These are phyloP conservation scores for Dactylis glomerata DNA, from an alignment of 176 grass and related monocot species.

Conservation along the genomic window DNA sequence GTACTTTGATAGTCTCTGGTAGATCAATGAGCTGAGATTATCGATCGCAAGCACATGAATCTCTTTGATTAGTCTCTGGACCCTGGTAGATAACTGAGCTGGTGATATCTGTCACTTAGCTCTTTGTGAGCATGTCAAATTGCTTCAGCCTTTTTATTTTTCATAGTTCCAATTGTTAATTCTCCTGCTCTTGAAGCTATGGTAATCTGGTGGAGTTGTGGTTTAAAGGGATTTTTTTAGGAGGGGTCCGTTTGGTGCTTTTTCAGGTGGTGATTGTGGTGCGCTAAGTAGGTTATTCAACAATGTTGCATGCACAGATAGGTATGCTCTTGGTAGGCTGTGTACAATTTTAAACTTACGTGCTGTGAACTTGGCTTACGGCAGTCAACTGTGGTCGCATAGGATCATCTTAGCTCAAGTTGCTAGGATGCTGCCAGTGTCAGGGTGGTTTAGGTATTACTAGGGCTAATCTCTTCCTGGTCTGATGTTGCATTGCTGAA, in stretches of 20 bases:
- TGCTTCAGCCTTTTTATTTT: not conserved
- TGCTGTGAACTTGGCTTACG: not conserved
- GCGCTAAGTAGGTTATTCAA: not conserved
- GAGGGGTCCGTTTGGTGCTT: not conserved
- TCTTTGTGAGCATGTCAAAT: not conserved
- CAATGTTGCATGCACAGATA: not conserved
- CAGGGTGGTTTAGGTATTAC: not conserved
- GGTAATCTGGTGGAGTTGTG: slow-evolving; percentile 1
- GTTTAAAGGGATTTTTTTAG: not conserved
- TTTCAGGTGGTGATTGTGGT: not conserved
- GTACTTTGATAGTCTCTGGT: slow-evolving; percentile 1
- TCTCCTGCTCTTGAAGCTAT: not conserved
- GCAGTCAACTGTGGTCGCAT: not conserved
- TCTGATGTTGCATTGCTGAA: not conserved
- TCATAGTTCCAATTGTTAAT: not conserved
- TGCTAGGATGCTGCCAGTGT: slow-evolving; percentile 10
- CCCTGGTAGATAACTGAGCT: no score
- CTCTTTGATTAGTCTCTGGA: no score
- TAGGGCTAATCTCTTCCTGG: not conserved
- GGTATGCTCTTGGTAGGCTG: not conserved
- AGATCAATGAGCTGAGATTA: not conserved
- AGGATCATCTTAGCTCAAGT: not conserved
- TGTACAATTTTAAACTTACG: not conserved
- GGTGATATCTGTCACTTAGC: not conserved
- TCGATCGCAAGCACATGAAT: not conserved